Evolutionary conservation across 139 green algal genomes (phyloP).

Genomic region (Volvox africanus): DNA sequence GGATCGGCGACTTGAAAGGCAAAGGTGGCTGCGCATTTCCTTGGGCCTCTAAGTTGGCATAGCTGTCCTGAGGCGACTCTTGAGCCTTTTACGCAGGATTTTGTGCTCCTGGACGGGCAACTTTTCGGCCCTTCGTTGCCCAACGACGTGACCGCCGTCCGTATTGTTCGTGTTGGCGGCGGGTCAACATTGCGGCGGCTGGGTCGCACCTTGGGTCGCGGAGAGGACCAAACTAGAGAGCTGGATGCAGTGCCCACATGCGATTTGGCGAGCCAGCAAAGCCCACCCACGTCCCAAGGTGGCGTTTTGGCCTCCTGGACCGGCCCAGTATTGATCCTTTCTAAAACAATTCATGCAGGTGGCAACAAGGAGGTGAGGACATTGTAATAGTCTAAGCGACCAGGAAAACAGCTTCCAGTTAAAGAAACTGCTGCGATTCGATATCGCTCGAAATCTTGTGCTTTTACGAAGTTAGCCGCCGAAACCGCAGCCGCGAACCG

Average conservation of each 20-base stretch:
- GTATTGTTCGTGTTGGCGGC: constrained; percentile 34
- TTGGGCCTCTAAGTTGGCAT: no score
- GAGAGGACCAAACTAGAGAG: not conserved
- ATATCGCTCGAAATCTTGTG: no score
- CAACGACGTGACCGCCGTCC: not conserved
- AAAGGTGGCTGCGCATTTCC: no score
- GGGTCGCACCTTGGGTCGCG: not conserved
- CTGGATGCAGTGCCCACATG: not conserved
- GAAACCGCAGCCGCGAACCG: no score
- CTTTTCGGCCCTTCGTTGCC: constrained; percentile 22
- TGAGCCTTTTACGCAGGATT: constrained; percentile 7
- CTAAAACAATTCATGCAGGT: constrained; percentile 30
- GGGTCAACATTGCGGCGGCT: constrained; percentile 30
- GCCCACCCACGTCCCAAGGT: no score
- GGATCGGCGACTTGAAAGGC: no score
- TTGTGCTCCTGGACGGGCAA: not conserved
- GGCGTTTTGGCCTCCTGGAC: not conserved
- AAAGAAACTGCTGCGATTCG: no score
- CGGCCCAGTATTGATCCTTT: not conserved
- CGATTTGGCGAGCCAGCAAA: not conserved
- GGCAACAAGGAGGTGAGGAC: not conserved
- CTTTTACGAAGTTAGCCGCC: no score
- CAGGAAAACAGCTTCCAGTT: not conserved
- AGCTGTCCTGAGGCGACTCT: no score
- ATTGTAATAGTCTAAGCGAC: not conserved